These are phyloP conservation scores for Phaeoacremonium minimum DNA, from an alignment of 2,329 filamentous ascomycete species.

Conservation along the genomic window DNA sequence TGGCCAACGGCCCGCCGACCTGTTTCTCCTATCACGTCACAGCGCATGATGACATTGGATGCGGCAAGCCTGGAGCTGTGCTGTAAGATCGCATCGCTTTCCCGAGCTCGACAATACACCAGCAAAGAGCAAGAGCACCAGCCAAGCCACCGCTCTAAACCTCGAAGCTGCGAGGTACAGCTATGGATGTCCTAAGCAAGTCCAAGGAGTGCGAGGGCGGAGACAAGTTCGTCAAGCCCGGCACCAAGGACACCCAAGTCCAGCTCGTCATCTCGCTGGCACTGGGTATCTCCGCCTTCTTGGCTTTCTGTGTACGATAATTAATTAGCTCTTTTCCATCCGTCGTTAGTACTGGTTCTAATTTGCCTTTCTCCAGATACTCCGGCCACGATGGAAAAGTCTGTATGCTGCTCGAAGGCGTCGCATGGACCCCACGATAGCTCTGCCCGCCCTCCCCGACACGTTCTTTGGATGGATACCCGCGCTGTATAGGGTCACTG, in stretches of 20 bases:
- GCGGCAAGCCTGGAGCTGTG: too few relatives aligned
- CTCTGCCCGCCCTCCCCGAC: constrained; percentile 75
- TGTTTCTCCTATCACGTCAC: too few relatives aligned
- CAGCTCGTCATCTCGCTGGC: constrained; percentile 70
- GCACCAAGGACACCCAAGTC: constrained; percentile 45
- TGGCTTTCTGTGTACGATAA: constrained; percentile 67
- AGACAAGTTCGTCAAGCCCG: constrained; percentile 24
- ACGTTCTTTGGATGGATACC: constrained; percentile 93
- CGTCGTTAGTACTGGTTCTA: constrained; percentile 1
- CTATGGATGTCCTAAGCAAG: too few relatives aligned
- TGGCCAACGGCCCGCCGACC: too few relatives aligned
- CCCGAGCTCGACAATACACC: too few relatives aligned
- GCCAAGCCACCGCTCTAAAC: background rate
- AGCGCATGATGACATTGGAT: too few relatives aligned
- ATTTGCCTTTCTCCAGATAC: constrained; percentile 47
- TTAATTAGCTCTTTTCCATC: background rate
- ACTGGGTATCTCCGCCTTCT: constrained; percentile 66
- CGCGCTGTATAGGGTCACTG: constrained; percentile 75
- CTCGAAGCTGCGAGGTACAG: too few relatives aligned
- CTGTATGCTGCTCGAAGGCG: constrained; percentile 88
- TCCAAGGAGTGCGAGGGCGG: constrained; percentile 4
- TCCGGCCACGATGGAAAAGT: constrained; percentile 86
- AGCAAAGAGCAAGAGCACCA: background rate
- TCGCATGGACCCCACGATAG: constrained; percentile 53
- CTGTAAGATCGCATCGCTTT: too few relatives aligned